Base-by-base conservation (phyloP, 192 early-diverging fungal species). In the Coemansia sp. region DNA sequence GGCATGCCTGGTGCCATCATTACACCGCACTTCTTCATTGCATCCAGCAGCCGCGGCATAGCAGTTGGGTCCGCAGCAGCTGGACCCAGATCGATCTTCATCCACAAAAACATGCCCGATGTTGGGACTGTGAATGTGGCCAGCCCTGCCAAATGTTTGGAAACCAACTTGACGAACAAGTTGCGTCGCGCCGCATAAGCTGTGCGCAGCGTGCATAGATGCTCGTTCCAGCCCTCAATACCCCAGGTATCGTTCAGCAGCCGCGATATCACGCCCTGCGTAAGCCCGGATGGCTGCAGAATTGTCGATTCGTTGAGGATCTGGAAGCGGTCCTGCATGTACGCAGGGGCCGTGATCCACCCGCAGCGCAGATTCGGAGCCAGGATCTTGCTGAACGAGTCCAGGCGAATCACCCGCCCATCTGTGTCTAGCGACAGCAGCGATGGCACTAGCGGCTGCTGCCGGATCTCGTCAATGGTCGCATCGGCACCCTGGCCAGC, bases 41-140 rank as follows among this genome's bases (percentile, higher is more conserved):
- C 29, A 12, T 57, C 65, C 28, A 75, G 57, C 53, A 75, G 55
- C 17, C 58, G 57, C 25, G 58, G 38, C 62, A 69, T 64, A 21
- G 62, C 65, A 2, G 48, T 40, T 38, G 55, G 35, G 31, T 75
- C 64, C 6, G 54, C 21, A 2, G 62, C 43, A 10, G 63, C 70
- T 2, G 28, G 7, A 1, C 71, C 64, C 29, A 81, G 45, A 43
- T 81, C 58, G 38, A 86, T 28, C 8, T 75, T 74, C 51, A 91
- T 67, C 95, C 95, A 98, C 35, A 93, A 65, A 76, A 95, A 98
- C 92, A 94, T 94, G 25, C 92, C 89, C 8, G 84, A 79, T 7
- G 76, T 57, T 2, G 87, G 87, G 0, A 82, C 79, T 0, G 62
- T 43, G 66, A 82, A 88, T 21, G 82, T 79, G 8, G 81, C 83